A percentile compares a stretch with the other conserved stretches of the same genome.
phyloP scores from a whole-genome alignment of 805 yeast genomes.

The Candida ovalis region DNA sequence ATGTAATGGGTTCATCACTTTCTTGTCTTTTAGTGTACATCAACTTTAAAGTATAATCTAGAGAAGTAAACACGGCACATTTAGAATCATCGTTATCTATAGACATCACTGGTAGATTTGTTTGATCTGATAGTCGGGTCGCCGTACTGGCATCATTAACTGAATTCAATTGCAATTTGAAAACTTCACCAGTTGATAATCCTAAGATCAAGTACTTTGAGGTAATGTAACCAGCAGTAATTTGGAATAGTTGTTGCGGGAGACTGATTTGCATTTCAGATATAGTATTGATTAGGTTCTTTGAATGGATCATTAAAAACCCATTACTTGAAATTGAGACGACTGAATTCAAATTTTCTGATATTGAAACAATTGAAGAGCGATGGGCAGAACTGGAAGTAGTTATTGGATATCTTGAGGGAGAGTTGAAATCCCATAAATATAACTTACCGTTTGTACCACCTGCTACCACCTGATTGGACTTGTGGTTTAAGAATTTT shows the following conservation, averaged over 20 bases:
- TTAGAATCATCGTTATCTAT: constrained; percentile 12
- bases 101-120: constrained; percentile 18
- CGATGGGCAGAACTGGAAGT: constrained; percentile 6
- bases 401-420: constrained; percentile 24
- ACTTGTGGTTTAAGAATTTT: constrained; percentile 37
- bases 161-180: constrained; percentile 10
- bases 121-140: not conserved
- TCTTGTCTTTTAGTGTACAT: not conserved
- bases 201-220: constrained; percentile 21
- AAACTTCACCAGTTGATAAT: constrained; percentile 21
- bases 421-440: constrained; percentile 43
- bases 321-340: constrained; percentile 23
- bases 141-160: constrained; percentile 7
- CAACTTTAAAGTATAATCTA: constrained; percentile 12
- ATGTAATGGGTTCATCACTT: not conserved
- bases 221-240: constrained; percentile 20
- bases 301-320: constrained; percentile 17
- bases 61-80: constrained; percentile 4
- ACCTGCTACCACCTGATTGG: constrained; percentile 45
- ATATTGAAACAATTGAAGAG: constrained; percentile 19
- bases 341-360: constrained; percentile 25
- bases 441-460: constrained; percentile 46
- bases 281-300: constrained; percentile 19
- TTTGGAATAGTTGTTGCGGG: constrained; percentile 3
- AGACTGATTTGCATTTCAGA: constrained; percentile 5